A percentile compares a stretch with the other conserved stretches of the same genome.
Evolutionary conservation across 1,139 yeast species (phyloP).

Genomic region (Meyerozyma guilliermondii): DNA sequence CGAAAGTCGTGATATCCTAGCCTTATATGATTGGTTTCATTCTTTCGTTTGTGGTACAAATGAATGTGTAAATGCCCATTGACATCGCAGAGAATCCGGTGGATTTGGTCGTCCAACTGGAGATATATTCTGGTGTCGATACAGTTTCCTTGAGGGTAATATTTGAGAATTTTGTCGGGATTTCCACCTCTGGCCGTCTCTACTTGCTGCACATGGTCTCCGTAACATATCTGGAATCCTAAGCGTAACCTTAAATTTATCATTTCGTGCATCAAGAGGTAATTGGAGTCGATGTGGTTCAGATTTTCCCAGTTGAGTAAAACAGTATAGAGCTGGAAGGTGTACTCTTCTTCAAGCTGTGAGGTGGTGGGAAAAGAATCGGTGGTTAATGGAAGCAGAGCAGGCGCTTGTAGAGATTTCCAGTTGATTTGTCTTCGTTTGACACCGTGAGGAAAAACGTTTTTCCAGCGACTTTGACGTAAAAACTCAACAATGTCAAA

Average conservation of each 20-base stretch:
- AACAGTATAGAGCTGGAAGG: slow-evolving; percentile 61
- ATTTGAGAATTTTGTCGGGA: slow-evolving; percentile 37
- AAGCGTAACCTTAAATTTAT: slow-evolving; percentile 73
- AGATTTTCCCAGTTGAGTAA: slow-evolving; percentile 51
- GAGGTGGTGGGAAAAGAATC: slow-evolving; percentile 66
- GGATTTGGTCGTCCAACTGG: slow-evolving; percentile 79
- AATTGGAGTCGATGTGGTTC: slow-evolving; percentile 47
- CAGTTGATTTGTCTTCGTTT: slow-evolving; percentile 74
- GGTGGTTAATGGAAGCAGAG: slow-evolving; percentile 80
- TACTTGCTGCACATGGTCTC: slow-evolving; percentile 57
- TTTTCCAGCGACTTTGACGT: slow-evolving; percentile 73
- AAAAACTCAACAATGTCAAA: slow-evolving; percentile 32
- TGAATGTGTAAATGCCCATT: slow-evolving; percentile 74
- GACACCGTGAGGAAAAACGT: slow-evolving; percentile 71
- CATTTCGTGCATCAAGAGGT: slow-evolving; percentile 79
- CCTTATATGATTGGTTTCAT: slow-evolving; percentile 19
- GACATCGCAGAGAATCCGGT: slow-evolving; percentile 68
- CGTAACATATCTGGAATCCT: slow-evolving; percentile 88
- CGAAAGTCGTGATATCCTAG: slow-evolving; percentile 14
- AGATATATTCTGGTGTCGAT: slow-evolving; percentile 64
- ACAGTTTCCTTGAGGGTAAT: slow-evolving; percentile 30
- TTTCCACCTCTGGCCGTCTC: slow-evolving; percentile 65
- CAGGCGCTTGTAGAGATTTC: slow-evolving; percentile 91
- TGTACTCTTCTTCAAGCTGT: slow-evolving; percentile 61
- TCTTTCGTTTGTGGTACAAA: slow-evolving; percentile 43